A percentile compares a stretch with the other conserved stretches of the same genome.
These are phyloP conservation scores for Cercospora sp. DNA, from an alignment of 2,329 filamentous ascomycete genomes.

Conservation along the genomic window DNA sequence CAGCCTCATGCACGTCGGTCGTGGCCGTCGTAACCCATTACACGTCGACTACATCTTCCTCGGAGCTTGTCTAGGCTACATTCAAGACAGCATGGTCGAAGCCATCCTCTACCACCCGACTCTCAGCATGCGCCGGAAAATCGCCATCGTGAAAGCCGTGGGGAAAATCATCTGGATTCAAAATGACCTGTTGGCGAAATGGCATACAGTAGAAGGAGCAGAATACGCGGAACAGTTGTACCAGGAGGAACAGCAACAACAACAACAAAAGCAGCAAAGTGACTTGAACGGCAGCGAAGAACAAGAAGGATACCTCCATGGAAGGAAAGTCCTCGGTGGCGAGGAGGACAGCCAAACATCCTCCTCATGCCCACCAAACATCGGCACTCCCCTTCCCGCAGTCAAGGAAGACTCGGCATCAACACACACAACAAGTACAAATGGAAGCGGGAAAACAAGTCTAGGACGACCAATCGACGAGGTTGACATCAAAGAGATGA, in stretches of 20 bases:
- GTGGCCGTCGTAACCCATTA: neutral
- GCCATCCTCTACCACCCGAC: neutral
- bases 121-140: neutral
- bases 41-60: neutral
- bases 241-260: neutral
- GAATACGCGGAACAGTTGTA: neutral
- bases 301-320: neutral
- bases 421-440: constrained; percentile 2
- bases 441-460: constrained; percentile 19
- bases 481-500: constrained; percentile 4
- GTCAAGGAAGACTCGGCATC: constrained; percentile 9
- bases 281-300: neutral
- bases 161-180: neutral
- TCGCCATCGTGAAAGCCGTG: neutral
- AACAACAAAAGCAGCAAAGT: neutral
- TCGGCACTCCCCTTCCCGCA: neutral
- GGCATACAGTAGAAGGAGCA: neutral
- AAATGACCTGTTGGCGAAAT: neutral
- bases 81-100: neutral
- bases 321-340: neutral
- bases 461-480: constrained; percentile 15
- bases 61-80: neutral
- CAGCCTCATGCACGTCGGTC: neutral
- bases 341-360: neutral
- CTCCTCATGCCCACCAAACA: neutral